Conservation (phyloP, 2,329 filamentous ascomycete species). For the Metarhizium rileyi region DNA sequence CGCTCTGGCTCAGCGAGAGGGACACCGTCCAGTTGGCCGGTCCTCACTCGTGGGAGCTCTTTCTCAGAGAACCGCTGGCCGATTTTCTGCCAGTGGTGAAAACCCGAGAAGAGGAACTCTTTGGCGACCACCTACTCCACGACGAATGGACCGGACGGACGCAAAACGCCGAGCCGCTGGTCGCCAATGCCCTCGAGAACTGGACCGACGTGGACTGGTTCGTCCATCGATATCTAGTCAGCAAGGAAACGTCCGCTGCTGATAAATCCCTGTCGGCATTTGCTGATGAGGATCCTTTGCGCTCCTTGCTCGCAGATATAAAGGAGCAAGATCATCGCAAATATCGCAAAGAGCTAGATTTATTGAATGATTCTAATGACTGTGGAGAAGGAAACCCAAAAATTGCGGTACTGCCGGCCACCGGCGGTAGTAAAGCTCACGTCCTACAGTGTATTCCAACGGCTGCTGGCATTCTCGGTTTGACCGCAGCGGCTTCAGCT, state of each 20-base stretch:
- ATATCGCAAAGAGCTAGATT: neutral
- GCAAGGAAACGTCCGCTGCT: neutral
- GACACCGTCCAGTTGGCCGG: neutral
- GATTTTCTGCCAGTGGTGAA: neutral
- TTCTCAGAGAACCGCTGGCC: neutral
- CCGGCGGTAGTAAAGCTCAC: no score
- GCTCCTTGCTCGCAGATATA: neutral
- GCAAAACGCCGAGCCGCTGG: neutral
- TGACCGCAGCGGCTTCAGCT: no score
- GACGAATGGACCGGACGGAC: neutral
- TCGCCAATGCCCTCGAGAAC: slow-evolving; percentile 1
- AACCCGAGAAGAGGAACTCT: neutral
- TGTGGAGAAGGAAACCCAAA: no score
- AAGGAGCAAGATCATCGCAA: neutral
- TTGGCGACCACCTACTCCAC: neutral
- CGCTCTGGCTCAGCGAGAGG: neutral
- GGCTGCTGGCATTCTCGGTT: no score
- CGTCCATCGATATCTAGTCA: neutral
- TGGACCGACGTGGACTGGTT: slow-evolving; percentile 2
- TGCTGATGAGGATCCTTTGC: neutral
- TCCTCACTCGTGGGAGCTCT: neutral
- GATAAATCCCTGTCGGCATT: neutral
- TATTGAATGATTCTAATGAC: no score
- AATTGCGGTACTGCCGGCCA: no score
- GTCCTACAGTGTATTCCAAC: no score